Evolutionary conservation across 108 stramenopile genomes (phyloP).

Genomic region (Phaeodactylum tricornutum): DNA sequence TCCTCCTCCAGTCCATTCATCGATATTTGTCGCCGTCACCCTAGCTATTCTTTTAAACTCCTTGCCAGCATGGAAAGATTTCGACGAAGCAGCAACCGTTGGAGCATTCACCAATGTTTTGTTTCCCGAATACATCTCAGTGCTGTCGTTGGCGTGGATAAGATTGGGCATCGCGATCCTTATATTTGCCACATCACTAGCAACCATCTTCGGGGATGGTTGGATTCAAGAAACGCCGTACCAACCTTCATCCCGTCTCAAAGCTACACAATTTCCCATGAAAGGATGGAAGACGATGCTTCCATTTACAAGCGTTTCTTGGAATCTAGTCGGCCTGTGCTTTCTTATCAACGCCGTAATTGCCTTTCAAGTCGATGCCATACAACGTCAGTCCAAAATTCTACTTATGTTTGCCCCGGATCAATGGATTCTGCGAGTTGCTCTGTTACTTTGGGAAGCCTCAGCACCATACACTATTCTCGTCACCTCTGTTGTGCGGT

Average conservation of each 20-base stretch:
- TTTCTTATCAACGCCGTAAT: slow-evolving; percentile 45
- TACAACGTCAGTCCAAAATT: too few relatives aligned
- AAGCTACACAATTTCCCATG: slow-evolving; percentile 4
- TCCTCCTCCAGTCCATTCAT: background rate
- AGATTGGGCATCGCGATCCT: background rate
- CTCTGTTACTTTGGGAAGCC: slow-evolving; percentile 17
- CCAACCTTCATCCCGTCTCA: background rate
- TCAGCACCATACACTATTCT: slow-evolving; percentile 14
- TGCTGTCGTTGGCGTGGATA: background rate
- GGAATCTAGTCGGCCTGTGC: slow-evolving; percentile 46
- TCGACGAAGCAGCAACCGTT: background rate
- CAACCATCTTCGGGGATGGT: background rate
- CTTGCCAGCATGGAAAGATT: background rate
- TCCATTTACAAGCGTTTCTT: slow-evolving; percentile 62
- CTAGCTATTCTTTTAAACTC: background rate
- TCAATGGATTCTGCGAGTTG: slow-evolving; percentile 13
- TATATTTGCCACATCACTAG: background rate
- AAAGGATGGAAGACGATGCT: slow-evolving; percentile 25
- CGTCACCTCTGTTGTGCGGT: slow-evolving; percentile 14
- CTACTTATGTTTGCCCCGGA: background rate
- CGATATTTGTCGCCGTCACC: background rate
- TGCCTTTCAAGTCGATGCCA: slow-evolving; percentile 11
- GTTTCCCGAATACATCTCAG: slow-evolving; percentile 5
- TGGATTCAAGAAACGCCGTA: background rate
- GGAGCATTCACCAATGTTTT: background rate